A percentile compares a stretch with the other conserved stretches of the same genome.
These are phyloP conservation scores for Collariella sp. DNA, from an alignment of 495 filamentous ascomycete genomes.

Conservation along the genomic window DNA sequence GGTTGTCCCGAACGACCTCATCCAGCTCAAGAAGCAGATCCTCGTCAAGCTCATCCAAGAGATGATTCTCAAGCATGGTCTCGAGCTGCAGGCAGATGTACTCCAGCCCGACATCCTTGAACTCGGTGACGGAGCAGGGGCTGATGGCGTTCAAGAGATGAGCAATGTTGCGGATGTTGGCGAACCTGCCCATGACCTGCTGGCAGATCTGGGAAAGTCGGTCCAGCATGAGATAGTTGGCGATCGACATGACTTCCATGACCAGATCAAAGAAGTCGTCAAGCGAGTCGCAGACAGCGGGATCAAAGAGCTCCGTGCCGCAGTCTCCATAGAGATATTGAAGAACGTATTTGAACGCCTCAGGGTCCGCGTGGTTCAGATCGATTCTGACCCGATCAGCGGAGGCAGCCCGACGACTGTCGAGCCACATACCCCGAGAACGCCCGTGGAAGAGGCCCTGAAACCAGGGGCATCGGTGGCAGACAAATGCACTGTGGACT, in stretches of 20 bases:
- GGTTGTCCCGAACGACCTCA: slow-evolving; percentile 68
- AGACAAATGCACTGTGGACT: slow-evolving; percentile 69
- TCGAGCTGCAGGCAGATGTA: slow-evolving; percentile 90
- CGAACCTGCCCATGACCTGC: slow-evolving; percentile 75
- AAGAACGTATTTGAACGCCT: slow-evolving; percentile 69
- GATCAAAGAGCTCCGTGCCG: slow-evolving; percentile 73
- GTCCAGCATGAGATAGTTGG: slow-evolving; percentile 93
- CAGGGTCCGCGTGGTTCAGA: slow-evolving; percentile 65
- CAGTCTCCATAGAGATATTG: slow-evolving; percentile 77
- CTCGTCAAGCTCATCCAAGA: slow-evolving; percentile 80
- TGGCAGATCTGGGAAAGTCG: slow-evolving; percentile 84
- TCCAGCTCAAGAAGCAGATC: slow-evolving; percentile 72
- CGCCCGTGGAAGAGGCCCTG: slow-evolving; percentile 79
- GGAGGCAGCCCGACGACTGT: slow-evolving; percentile 48
- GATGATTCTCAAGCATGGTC: slow-evolving; percentile 76
- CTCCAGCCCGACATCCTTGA: slow-evolving; percentile 81
- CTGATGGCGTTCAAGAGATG: slow-evolving; percentile 74
- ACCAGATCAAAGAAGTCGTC: slow-evolving; percentile 81
- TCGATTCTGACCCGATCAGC: slow-evolving; percentile 57
- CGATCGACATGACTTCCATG: slow-evolving; percentile 84
- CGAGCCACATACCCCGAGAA: slow-evolving; percentile 74
- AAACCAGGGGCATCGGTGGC: slow-evolving; percentile 87
- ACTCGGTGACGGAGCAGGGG: slow-evolving; percentile 70
- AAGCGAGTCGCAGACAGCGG: slow-evolving; percentile 57
- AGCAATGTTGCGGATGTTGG: slow-evolving; percentile 79